phyloP scores from a whole-genome alignment of 495 filamentous ascomycete genomes.

The Pyronema domesticum region DNA sequence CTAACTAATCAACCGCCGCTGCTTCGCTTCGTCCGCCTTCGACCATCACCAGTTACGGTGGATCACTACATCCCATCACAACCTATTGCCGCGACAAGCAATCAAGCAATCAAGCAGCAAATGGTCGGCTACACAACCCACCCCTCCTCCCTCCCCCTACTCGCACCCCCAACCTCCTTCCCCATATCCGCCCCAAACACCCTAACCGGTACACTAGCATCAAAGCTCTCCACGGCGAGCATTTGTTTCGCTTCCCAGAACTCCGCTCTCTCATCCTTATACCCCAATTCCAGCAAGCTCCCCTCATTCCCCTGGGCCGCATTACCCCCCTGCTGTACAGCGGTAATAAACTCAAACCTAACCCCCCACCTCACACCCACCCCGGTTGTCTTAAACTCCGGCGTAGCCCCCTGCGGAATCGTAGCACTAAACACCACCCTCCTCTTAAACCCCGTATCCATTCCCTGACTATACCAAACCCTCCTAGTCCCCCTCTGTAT shows the following conservation, averaged over 20 bases:
- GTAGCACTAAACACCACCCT: conserved; percentile 63
- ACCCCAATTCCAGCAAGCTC: conserved; percentile 31
- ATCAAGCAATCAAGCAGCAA: too few species aligned
- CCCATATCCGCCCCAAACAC: conserved; percentile 4
- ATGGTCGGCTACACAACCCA: too few species aligned
- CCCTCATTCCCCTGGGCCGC: conserved; percentile 26
- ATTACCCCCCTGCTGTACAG: conserved; percentile 30
- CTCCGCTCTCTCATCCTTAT: conserved; percentile 22
- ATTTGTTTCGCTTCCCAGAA: conserved; percentile 20
- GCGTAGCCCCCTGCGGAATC: conserved; percentile 64
- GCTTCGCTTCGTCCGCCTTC: too few species aligned
- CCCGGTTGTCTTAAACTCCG: conserved; percentile 74
- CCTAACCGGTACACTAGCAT: conserved; percentile 21
- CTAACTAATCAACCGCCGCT: too few species aligned
- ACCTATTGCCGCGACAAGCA: too few species aligned
- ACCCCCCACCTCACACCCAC: conserved; percentile 74
- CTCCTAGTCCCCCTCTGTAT: conserved; percentile 71
- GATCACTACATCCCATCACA: too few species aligned
- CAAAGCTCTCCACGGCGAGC: conserved; percentile 23
- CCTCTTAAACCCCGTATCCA: conserved; percentile 61
- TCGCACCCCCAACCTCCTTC: too few species aligned
- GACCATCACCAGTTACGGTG: too few species aligned
- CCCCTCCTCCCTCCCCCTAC: too few species aligned
- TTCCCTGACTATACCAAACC: conserved; percentile 54
- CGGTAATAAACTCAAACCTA: conserved; percentile 72